Percentiles rank a stretch among this genome's conserved stretches.
Conservation (phyloP, 1,284 basidiomycete species). For the Cutaneotrichosporon sp. region DNA sequence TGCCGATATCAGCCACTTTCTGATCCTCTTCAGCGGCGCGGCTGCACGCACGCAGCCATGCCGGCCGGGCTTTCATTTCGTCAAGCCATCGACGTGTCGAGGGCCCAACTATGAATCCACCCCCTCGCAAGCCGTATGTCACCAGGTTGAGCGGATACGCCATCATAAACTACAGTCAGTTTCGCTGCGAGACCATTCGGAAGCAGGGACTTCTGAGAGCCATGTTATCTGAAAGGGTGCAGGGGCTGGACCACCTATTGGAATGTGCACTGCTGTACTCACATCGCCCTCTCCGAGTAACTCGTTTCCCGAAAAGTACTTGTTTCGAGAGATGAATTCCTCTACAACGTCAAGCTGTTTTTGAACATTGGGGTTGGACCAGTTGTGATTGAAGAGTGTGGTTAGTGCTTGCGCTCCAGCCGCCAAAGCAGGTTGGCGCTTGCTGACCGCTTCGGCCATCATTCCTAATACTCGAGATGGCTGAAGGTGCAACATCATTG, state of each 20-base stretch:
- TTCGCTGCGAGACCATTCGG: no score
- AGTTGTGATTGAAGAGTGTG: conserved; percentile 4
- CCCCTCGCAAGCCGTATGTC: not conserved
- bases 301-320: conserved; percentile 34
- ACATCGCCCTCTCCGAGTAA: conserved; percentile 39
- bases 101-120: conserved; percentile 3
- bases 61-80: conserved; percentile 10
- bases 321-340: conserved; percentile 20
- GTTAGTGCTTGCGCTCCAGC: conserved; percentile 4
- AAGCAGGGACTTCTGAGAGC: no score
- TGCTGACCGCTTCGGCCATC: not conserved
- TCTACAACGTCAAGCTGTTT: conserved; percentile 26
- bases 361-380: conserved; percentile 4
- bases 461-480: not conserved
- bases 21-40: conserved; percentile 6
- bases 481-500: conserved; percentile 10
- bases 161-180: conserved; percentile 14
- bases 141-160: conserved; percentile 3
- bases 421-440: not conserved
- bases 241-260: no score
- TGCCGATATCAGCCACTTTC: conserved; percentile 2
- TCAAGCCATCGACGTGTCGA: conserved; percentile 11
- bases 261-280: no score
- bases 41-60: conserved; percentile 8
- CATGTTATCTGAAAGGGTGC: no score